Evolutionary conservation across 768 basidiomycete genomes (phyloP).

Genomic region (Rhizopogon vinicolor): DNA sequence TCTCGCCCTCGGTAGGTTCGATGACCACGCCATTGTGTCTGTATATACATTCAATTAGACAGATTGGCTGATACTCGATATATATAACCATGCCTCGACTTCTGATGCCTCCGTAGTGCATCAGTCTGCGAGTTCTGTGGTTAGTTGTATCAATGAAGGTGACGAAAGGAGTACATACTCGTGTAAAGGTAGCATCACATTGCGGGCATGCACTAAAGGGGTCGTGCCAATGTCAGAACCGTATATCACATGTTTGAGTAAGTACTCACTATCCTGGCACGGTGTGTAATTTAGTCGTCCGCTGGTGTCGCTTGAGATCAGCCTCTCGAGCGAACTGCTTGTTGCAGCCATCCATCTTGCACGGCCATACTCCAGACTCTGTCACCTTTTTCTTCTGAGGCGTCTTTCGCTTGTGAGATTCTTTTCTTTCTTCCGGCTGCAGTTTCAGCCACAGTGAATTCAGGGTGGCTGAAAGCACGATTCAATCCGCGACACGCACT

Average conservation of each 20-base stretch:
- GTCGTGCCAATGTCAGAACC: slow-evolving; percentile 11
- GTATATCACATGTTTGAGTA: slow-evolving; percentile 7
- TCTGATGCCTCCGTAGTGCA: slow-evolving; percentile 75
- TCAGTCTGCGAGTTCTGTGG: slow-evolving; percentile 49
- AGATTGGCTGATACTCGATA: slow-evolving; percentile 2
- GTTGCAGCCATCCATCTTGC: slow-evolving; percentile 76
- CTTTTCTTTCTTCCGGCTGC: slow-evolving; percentile 39
- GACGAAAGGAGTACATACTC: slow-evolving; percentile 43
- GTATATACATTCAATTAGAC: slow-evolving; percentile 2
- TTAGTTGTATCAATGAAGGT: slow-evolving; percentile 10
- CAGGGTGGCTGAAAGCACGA: slow-evolving; percentile 17
- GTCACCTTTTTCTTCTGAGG: slow-evolving; percentile 41
- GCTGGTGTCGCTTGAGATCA: slow-evolving; percentile 76
- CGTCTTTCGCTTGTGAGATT: slow-evolving; percentile 34
- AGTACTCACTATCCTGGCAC: slow-evolving; percentile 63
- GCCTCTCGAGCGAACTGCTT: slow-evolving; percentile 82
- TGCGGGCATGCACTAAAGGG: slow-evolving; percentile 63
- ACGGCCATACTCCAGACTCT: slow-evolving; percentile 65
- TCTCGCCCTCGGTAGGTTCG: slow-evolving; percentile 36
- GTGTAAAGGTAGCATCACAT: slow-evolving; percentile 75
- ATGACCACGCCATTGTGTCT: slow-evolving; percentile 66
- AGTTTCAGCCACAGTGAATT: slow-evolving; percentile 7
- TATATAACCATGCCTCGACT: slow-evolving; percentile 53
- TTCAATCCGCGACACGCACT: slow-evolving; percentile 21
- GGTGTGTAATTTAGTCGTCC: slow-evolving; percentile 74